These are phyloP conservation scores for Batkoa obscura DNA, from an alignment of 371 early-diverging fungal genomes.

Conservation along the genomic window DNA sequence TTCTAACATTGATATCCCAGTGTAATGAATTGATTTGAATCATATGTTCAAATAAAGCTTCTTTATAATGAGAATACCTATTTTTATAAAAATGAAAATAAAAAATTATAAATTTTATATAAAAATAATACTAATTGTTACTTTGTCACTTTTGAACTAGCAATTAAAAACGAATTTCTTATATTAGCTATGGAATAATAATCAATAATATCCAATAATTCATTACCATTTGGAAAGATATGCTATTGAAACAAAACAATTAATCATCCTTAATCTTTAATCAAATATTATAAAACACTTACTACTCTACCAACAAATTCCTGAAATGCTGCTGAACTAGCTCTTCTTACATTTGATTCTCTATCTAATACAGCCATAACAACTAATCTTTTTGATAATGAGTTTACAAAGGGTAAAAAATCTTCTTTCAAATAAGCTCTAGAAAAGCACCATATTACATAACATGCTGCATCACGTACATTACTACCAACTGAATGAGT, in stretches of 20 bases:
- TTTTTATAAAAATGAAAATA: neutral
- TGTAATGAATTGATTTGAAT: constrained; percentile 31
- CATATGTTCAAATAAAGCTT: constrained; percentile 2
- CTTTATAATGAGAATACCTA: neutral
- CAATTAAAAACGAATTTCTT: constrained; percentile 40
- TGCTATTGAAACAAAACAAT: constrained; percentile 17
- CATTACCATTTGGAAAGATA: constrained; percentile 86
- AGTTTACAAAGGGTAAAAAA: constrained; percentile 27
- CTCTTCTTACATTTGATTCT: constrained; percentile 86
- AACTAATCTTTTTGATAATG: constrained; percentile 42
- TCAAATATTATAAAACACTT: constrained; percentile 6
- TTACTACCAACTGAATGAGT: constrained; percentile 79
- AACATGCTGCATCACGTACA: constrained; percentile 91
- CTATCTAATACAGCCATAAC: constrained; percentile 75
- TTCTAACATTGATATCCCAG: constrained; percentile 45
- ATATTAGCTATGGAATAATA: constrained; percentile 81
- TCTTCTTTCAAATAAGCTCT: constrained; percentile 35
- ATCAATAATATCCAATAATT: constrained; percentile 73
- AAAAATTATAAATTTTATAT: neutral
- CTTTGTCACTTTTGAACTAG: constrained; percentile 46
- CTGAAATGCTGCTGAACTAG: constrained; percentile 90
- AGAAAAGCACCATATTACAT: constrained; percentile 93
- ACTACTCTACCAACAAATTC: constrained; percentile 90
- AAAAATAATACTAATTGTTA: constrained; percentile 10
- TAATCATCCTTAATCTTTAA: neutral